These are phyloP conservation scores for Collybiopsis confluens DNA, from an alignment of 768 basidiomycete genomes.

Conservation along the genomic window DNA sequence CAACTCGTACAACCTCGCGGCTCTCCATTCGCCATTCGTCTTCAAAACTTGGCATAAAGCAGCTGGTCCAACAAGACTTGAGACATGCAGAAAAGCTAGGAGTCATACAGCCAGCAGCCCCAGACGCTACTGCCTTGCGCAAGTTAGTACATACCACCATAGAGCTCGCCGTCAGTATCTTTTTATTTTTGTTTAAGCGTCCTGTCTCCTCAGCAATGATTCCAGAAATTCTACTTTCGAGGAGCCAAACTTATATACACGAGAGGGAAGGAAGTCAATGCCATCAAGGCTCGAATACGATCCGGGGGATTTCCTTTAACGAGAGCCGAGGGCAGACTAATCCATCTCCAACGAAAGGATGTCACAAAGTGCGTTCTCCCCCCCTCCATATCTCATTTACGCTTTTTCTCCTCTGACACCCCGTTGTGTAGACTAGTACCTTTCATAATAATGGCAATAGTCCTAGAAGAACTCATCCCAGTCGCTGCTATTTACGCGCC, in stretches of 20 bases:
- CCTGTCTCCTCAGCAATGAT: not conserved
- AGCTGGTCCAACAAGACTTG: conserved; percentile 58
- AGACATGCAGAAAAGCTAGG: conserved; percentile 64
- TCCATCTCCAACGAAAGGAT: conserved; percentile 63
- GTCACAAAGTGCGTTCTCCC: conserved; percentile 53
- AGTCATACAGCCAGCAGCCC: conserved; percentile 62
- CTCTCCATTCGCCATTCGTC: not conserved
- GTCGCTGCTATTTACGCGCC: conserved; percentile 85
- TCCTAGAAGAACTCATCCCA: conserved; percentile 80
- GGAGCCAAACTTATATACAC: conserved; percentile 70
- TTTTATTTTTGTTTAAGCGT: conserved; percentile 5
- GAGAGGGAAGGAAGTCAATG: conserved; percentile 49
- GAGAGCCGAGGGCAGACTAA: conserved; percentile 65
- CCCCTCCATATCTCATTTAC: too few species aligned
- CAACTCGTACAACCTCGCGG: too few species aligned
- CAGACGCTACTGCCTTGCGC: conserved; percentile 52
- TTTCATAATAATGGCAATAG: conserved; percentile 67
- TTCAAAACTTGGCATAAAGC: conserved; percentile 29
- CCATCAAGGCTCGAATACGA: conserved; percentile 52
- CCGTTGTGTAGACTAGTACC: conserved; percentile 69
- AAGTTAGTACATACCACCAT: conserved; percentile 45
- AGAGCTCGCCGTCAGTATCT: conserved; percentile 36
- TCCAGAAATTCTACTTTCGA: conserved; percentile 78
- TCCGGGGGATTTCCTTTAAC: conserved; percentile 60
- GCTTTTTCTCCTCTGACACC: too few species aligned